These are phyloP conservation scores for Hanseniaspora thailandica DNA, from an alignment of 805 yeast genomes.

Conservation along the genomic window DNA sequence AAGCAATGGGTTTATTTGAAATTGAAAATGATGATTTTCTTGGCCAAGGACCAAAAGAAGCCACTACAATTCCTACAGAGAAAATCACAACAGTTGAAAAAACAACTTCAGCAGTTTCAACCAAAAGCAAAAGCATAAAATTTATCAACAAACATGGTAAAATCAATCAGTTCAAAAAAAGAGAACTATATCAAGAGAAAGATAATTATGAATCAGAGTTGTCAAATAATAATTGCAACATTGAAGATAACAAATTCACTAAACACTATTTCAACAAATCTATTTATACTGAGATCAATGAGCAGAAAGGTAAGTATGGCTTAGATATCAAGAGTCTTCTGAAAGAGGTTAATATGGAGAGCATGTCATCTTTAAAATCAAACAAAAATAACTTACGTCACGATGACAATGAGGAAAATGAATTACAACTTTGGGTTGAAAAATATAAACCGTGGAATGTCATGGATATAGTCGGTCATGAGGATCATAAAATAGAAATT, in stretches of 20 bases:
- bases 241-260: conserved; percentile 2
- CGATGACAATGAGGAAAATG: conserved; percentile 12
- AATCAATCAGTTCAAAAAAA: neutral
- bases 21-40: neutral
- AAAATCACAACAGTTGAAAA: neutral
- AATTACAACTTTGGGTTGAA: conserved; percentile 39
- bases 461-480: conserved; percentile 60
- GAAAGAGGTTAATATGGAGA: conserved; percentile 26
- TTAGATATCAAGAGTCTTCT: conserved; percentile 31
- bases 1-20: neutral
- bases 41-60: neutral
- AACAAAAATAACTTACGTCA: neutral
- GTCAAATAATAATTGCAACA: neutral
- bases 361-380: conserved; percentile 5
- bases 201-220: neutral
- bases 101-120: too few species aligned
- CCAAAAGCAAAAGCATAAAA: neutral
- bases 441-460: conserved; percentile 57
- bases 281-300: conserved; percentile 18
- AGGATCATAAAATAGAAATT: conserved; percentile 46
- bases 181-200: neutral
- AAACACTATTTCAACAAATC: conserved; percentile 5
- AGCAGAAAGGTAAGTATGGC: conserved; percentile 30
- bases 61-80: neutral
- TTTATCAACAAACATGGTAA: neutral